Conservation (phyloP, 768 basidiomycete species). For the Naematelia encephala region DNA sequence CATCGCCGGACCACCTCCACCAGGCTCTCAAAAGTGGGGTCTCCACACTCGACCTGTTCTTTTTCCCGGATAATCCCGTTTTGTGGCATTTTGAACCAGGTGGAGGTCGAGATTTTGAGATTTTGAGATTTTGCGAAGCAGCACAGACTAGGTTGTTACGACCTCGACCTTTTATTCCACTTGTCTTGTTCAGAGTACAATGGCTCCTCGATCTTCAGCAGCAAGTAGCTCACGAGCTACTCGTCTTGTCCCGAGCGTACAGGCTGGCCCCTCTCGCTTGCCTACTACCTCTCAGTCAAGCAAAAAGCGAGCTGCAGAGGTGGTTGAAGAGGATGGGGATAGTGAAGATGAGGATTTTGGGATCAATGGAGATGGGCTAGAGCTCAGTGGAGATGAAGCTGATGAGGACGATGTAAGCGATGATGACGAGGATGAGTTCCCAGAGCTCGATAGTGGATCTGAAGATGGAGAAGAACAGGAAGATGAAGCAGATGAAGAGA, state of each 20-base stretch:
- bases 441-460: conserved; percentile 39
- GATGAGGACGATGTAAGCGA: conserved; percentile 18
- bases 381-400: conserved; percentile 19
- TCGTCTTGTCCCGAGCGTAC: conserved; percentile 2
- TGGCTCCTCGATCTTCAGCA: conserved; percentile 11
- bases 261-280: conserved; percentile 20
- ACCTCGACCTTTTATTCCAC: neutral
- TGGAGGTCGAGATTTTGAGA: conserved; percentile 7
- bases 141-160: neutral
- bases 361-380: conserved; percentile 24
- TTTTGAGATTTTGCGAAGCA: conserved; percentile 5
- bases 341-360: conserved; percentile 15
- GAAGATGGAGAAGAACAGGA: conserved; percentile 34
- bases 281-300: neutral
- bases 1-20: neutral
- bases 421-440: conserved; percentile 37
- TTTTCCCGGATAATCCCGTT: neutral
- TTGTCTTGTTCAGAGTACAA: neutral
- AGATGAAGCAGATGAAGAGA: conserved; percentile 31
- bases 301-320: conserved; percentile 17
- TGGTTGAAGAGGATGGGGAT: conserved; percentile 9
- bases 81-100: neutral
- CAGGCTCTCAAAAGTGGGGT: neutral
- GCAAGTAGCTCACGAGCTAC: conserved; percentile 13
- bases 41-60: neutral